Conservation (phyloP, 163 green algal species). For the Volvox carteri region DNA sequence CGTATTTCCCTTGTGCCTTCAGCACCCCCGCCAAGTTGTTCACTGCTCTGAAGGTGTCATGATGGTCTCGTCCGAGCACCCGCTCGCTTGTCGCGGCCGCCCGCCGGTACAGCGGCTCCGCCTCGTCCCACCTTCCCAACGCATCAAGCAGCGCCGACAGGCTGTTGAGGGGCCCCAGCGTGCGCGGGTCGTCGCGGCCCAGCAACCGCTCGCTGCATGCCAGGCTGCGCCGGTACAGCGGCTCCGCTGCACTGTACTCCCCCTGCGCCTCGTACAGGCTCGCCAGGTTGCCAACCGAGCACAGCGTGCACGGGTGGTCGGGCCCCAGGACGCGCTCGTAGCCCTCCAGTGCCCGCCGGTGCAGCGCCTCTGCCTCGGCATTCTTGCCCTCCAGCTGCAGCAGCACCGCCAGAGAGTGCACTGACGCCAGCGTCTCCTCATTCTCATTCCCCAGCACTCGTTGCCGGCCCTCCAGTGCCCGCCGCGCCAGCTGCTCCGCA, state of each 20-base stretch:
- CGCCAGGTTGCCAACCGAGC: slow-evolving; percentile 28
- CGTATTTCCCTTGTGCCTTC: not conserved
- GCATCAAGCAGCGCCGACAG: slow-evolving; percentile 18
- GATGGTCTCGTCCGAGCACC: slow-evolving; percentile 11
- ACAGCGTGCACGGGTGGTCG: slow-evolving; percentile 32
- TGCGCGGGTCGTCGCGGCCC: slow-evolving; percentile 2
- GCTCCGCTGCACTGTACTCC: slow-evolving; percentile 14
- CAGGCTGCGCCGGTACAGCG: slow-evolving; percentile 22
- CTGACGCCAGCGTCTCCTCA: slow-evolving; percentile 3
- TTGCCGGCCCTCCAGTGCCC: not conserved
- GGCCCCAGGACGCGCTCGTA: slow-evolving; percentile 29
- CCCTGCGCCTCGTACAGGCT: not conserved
- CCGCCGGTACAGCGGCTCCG: slow-evolving; percentile 18
- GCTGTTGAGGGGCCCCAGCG: not conserved
- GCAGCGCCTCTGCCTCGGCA: slow-evolving; percentile 7
- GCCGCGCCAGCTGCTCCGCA: slow-evolving; percentile 2
- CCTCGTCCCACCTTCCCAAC: not conserved
- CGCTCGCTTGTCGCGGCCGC: slow-evolving; percentile 16
- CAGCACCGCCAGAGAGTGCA: not conserved
- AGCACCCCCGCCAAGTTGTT: slow-evolving; percentile 32
- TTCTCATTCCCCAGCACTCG: not conserved
- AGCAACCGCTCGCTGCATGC: not conserved
- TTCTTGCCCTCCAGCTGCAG: slow-evolving; percentile 18
- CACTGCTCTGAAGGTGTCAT: slow-evolving; percentile 6
- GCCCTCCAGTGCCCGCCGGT: slow-evolving; percentile 13